Conservation (phyloP, 345 rosid genomes). For the Populus nigra region DNA sequence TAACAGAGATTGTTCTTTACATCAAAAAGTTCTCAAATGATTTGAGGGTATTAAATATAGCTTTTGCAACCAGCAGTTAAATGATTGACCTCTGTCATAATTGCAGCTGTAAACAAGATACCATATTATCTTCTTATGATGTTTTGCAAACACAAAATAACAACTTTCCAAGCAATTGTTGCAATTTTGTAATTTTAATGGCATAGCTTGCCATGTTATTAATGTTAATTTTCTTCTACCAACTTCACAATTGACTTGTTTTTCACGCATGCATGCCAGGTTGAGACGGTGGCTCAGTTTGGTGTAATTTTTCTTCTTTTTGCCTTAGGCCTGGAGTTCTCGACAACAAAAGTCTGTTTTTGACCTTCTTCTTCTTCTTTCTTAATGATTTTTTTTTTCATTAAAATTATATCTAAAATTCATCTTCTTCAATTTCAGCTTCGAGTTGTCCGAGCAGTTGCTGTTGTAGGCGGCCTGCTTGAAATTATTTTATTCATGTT, state of each 20-base stretch:
- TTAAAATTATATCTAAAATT: neutral
- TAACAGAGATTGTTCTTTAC: neutral
- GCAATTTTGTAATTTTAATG: neutral
- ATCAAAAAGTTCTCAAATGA: neutral
- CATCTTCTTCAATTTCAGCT: conserved; percentile 52
- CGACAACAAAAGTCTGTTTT: conserved; percentile 62
- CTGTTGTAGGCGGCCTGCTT: conserved; percentile 84
- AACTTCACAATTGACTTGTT: neutral
- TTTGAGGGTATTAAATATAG: neutral
- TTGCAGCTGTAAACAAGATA: neutral
- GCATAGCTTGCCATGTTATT: neutral
- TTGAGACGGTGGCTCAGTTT: conserved; percentile 97
- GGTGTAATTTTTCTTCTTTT: conserved; percentile 97
- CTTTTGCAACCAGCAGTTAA: neutral
- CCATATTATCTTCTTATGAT: neutral
- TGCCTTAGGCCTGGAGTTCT: conserved; percentile 89
- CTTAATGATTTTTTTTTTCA: neutral
- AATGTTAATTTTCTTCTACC: neutral
- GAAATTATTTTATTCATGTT: conserved; percentile 90
- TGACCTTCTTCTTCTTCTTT: neutral
- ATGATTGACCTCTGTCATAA: neutral
- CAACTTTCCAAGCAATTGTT: neutral
- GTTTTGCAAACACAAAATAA: neutral
- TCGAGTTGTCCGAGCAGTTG: conserved; percentile 91
- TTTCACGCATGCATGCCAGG: conserved; percentile 39